Base-by-base conservation (phyloP, 2,329 filamentous ascomycete genomes). In the Karstenula rhodostoma region DNA sequence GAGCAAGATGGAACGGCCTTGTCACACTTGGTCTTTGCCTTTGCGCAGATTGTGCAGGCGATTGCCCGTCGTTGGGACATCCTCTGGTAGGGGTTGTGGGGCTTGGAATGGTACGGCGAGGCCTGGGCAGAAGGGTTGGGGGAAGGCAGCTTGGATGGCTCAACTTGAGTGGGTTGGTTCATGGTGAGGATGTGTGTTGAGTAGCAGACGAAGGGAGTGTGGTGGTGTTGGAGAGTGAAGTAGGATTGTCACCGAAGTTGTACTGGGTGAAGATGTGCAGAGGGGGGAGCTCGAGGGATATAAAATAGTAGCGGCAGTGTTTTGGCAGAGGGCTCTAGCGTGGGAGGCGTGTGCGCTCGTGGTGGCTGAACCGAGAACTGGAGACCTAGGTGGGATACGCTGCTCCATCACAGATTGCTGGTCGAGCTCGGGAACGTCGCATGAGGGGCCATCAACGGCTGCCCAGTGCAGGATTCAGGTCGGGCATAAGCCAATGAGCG, bases 21-120 rank as follows among this genome's bases (percentile, higher is more conserved):
- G 56, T 78, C 74, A 58, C 75, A 77, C 63, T 77, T 75, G 9
- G 75, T 77, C 63, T 78, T 78, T 48, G 75, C 75, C 62, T 76
- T 78, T 27, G 75, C 75, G 60, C 75, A 78, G 58, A 75, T 74
- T 4, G 76, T 75, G 64, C 75, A 78, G 52, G 75, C 74, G 56
- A 78, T 78, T n/a, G 74, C 71, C 69, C 75, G 67, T 60, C 74
- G 67, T 47, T 73, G 67, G 7, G 74, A 64, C 57, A 72, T 74
- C 51, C 70, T 71, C 19, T 71, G 64, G 54, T 77, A 77, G 1
- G 71, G 73, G 44, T 73, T 73, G 58, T 63, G 61, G 17, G 57
- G 50, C 37, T 61, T 57, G 57, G 58, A 43, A n/a, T 40, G 37
- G 37, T 60, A 58, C 0, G 64, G 58, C 19, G 67, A 57, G 51